phyloP scores from a whole-genome alignment of 208 protist species.

The Acanthamoeba polyphaga region DNA sequence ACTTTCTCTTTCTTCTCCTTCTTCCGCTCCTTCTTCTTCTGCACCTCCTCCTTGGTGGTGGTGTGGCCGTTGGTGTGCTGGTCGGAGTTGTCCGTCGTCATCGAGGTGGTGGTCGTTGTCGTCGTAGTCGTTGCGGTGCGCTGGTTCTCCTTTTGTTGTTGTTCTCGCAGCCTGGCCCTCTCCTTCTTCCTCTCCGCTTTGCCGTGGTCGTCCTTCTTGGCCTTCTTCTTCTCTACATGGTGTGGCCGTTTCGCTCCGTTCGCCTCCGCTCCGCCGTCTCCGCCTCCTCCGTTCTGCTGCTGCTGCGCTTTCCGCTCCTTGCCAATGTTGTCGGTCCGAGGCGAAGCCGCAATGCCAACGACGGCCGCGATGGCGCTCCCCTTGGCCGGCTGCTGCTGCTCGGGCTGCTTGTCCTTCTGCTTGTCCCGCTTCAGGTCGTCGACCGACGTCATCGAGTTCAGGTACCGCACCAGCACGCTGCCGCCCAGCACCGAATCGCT shows the following conservation, averaged over 20 bases:
- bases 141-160: background rate
- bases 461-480: constrained; percentile 69
- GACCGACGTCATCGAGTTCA: constrained; percentile 65
- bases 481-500: constrained; percentile 63
- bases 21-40: constrained; percentile 19
- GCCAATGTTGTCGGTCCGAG: background rate
- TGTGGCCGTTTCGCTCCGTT: background rate
- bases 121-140: background rate
- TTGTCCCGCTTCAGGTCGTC: constrained; percentile 68
- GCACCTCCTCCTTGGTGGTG: background rate
- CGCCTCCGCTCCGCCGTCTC: background rate
- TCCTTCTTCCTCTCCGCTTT: background rate
- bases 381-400: background rate
- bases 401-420: background rate
- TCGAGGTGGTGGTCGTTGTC: background rate
- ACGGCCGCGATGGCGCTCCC: background rate
- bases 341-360: background rate
- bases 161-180: background rate
- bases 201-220: constrained; percentile 3
- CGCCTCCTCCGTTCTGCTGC: background rate
- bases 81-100: background rate
- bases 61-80: background rate
- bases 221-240: background rate
- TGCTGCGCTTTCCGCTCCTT: background rate
- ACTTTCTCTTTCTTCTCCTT: background rate